Conservation (phyloP, 2,329 filamentous ascomycete species). For the Passalora sequoiae region DNA sequence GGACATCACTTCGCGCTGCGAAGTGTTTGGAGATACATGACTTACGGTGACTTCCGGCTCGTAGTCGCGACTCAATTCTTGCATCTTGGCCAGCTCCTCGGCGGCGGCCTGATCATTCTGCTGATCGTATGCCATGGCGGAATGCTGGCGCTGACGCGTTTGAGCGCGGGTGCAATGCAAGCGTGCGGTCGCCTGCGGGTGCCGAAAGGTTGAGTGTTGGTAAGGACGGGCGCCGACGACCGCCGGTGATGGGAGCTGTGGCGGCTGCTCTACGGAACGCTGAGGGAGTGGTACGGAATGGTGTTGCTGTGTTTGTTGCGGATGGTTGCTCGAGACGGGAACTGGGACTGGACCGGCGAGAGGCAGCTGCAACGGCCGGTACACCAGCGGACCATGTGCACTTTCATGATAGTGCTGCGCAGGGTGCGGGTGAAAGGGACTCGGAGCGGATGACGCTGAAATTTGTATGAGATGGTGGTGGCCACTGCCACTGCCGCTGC, state of each 20-base stretch:
- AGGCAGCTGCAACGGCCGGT: conserved; percentile 36
- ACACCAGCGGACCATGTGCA: conserved; percentile 36
- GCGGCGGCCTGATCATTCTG: conserved; percentile 29
- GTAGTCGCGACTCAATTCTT: conserved; percentile 58
- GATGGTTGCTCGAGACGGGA: too few species aligned
- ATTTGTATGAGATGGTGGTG: too few species aligned
- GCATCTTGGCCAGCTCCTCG: conserved; percentile 57
- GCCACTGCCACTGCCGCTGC: conserved; percentile 18
- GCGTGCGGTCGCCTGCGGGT: conserved; percentile 13
- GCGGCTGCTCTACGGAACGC: conserved; percentile 17
- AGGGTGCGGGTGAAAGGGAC: conserved; percentile 12
- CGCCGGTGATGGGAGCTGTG: conserved; percentile 22
- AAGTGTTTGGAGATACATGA: conserved; percentile 11
- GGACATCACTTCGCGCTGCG: conserved; percentile 11
- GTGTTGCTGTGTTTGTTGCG: conserved; percentile 12
- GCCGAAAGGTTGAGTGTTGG: conserved; percentile 23
- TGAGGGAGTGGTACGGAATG: conserved; percentile 15
- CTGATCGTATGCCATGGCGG: conserved; percentile 36
- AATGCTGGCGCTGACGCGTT: conserved; percentile 19
- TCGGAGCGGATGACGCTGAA: conserved; percentile 13
- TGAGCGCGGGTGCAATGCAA: conserved; percentile 25
- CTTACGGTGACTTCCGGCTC: conserved; percentile 54
- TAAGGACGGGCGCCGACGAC: conserved; percentile 19
- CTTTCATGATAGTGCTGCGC: conserved; percentile 28
- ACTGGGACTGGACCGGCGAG: conserved; percentile 30